Evolutionary conservation across 768 basidiomycete genomes (phyloP).

Genomic region (Sarcodon sp.): DNA sequence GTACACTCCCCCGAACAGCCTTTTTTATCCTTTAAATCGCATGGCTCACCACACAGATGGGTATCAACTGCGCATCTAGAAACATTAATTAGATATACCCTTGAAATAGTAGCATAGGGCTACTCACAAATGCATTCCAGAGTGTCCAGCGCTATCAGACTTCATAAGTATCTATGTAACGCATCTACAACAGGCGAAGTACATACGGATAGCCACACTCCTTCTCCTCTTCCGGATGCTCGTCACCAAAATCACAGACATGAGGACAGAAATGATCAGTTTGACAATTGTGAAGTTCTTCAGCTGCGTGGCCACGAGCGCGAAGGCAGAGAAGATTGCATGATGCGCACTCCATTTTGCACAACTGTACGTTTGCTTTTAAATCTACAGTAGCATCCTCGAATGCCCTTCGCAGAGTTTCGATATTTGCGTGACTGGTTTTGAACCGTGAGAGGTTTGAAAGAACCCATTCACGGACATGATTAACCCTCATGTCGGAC

Average conservation of each 20-base stretch:
- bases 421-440: conserved; percentile 27
- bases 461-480: conserved; percentile 38
- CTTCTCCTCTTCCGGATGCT: conserved; percentile 16
- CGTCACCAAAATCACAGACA: conserved; percentile 28
- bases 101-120: not conserved
- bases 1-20: conserved; percentile 42
- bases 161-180: not conserved
- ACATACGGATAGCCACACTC: conserved; percentile 36
- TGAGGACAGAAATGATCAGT: conserved; percentile 34
- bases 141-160: conserved; percentile 38
- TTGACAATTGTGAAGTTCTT: conserved; percentile 32
- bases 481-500: conserved; percentile 28
- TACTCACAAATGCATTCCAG: conserved; percentile 39
- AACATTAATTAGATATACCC: not conserved
- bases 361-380: conserved; percentile 31
- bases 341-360: conserved; percentile 29
- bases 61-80: conserved; percentile 36
- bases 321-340: conserved; percentile 40
- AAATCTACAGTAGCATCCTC: conserved; percentile 31
- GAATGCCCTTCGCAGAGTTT: conserved; percentile 29
- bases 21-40: conserved; percentile 27
- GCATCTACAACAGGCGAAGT: not conserved
- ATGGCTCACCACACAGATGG: conserved; percentile 43
- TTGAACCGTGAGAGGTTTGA: conserved; percentile 37
- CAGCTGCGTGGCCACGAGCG: conserved; percentile 25